Evolutionary conservation across 768 basidiomycete species (phyloP).

Genomic region (Lentinula aciculospora): DNA sequence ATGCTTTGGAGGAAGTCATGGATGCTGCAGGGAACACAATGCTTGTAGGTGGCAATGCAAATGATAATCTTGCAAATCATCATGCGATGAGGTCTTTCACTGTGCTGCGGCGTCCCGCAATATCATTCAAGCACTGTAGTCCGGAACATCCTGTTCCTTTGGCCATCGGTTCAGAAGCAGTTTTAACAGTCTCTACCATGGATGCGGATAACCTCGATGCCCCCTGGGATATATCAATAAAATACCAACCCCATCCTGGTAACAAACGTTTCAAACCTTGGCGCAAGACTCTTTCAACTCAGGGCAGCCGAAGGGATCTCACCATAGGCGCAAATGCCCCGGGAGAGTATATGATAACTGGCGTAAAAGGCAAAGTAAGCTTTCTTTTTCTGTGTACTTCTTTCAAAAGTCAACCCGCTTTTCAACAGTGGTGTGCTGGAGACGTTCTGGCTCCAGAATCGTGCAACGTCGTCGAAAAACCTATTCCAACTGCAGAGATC

Average conservation of each 20-base stretch:
- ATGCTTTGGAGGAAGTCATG: constrained; percentile 74
- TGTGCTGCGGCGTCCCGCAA: constrained; percentile 64
- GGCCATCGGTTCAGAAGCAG: constrained; percentile 62
- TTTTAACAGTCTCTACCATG: constrained; percentile 46
- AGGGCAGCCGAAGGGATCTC: constrained; percentile 36
- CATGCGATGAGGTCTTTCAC: constrained; percentile 55
- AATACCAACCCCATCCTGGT: constrained; percentile 47
- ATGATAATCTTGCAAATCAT: constrained; percentile 27
- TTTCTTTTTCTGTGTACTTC: neutral
- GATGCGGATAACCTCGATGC: constrained; percentile 58
- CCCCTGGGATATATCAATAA: constrained; percentile 61
- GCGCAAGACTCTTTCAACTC: constrained; percentile 56
- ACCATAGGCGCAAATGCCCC: constrained; percentile 50
- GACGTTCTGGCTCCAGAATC: constrained; percentile 80
- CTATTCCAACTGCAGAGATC: constrained; percentile 77
- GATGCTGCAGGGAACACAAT: constrained; percentile 79
- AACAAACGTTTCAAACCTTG: constrained; percentile 49
- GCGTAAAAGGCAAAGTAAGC: constrained; percentile 63
- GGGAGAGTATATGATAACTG: constrained; percentile 71
- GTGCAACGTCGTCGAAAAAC: constrained; percentile 71
- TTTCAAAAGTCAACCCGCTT: neutral
- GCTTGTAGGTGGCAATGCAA: constrained; percentile 25
- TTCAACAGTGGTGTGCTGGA: constrained; percentile 65
- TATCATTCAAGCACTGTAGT: constrained; percentile 72
- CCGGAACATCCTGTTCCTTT: constrained; percentile 66